These are phyloP conservation scores for Exophiala sp. DNA, from an alignment of 2,329 filamentous ascomycete genomes.

Conservation along the genomic window DNA sequence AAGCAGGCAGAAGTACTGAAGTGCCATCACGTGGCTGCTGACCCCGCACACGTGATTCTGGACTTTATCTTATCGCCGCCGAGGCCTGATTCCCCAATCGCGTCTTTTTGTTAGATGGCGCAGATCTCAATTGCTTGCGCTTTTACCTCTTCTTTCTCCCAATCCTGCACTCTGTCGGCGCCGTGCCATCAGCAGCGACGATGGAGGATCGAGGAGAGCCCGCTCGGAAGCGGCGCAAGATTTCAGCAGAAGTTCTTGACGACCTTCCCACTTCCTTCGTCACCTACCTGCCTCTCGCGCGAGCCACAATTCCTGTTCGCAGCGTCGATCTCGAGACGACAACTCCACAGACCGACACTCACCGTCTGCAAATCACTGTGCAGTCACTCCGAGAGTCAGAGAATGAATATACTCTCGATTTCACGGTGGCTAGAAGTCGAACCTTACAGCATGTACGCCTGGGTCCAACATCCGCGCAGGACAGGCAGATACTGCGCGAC, in stretches of 20 bases:
- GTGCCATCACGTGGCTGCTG: too few species aligned
- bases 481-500: conserved; percentile 7
- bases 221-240: conserved; percentile 11
- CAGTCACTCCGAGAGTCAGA: background rate
- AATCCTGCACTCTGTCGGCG: background rate
- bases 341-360: background rate
- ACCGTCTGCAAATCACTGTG: conserved; percentile 5
- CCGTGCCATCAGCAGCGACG: background rate
- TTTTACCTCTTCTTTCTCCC: too few species aligned
- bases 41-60: too few species aligned
- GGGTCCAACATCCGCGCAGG: background rate
- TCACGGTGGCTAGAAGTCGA: conserved; percentile 9
- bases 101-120: too few species aligned
- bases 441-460: conserved; percentile 1
- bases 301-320: background rate
- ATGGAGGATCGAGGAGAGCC: conserved; percentile 8
- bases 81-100: too few species aligned
- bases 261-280: conserved; percentile 12
- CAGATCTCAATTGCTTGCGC: too few species aligned
- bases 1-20: too few species aligned
- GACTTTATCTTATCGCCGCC: too few species aligned
- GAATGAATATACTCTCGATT: background rate
- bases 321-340: background rate
- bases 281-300: conserved; percentile 12
- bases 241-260: background rate